These are phyloP conservation scores for Penicillium psychrosexuale DNA, from an alignment of 2,329 filamentous ascomycete species.

Conservation along the genomic window DNA sequence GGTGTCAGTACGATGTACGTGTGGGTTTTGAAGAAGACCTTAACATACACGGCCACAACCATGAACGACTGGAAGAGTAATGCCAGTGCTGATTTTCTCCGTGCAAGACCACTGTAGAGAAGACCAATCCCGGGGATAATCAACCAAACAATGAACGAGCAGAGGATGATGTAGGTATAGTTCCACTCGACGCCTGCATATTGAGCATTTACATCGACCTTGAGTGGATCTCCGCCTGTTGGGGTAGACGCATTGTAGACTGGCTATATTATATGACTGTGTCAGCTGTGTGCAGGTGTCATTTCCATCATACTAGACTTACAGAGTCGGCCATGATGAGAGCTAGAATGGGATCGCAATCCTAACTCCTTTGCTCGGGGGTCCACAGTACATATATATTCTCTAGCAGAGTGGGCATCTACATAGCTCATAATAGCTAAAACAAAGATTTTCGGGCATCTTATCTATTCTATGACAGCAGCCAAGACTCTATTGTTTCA, in stretches of 20 bases:
- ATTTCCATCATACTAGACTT: background rate
- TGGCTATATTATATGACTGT: conserved; percentile 25
- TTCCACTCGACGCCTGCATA: conserved; percentile 60
- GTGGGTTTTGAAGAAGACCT: background rate
- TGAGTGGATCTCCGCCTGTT: conserved; percentile 53
- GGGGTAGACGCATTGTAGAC: conserved; percentile 42
- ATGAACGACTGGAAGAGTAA: conserved; percentile 62
- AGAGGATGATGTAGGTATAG: conserved; percentile 58
- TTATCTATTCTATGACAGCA: conserved; percentile 1
- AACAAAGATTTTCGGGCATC: background rate
- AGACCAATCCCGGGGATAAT: conserved; percentile 67
- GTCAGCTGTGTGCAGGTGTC: background rate
- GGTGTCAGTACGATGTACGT: background rate
- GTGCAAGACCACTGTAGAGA: conserved; percentile 61
- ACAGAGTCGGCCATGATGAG: conserved; percentile 11
- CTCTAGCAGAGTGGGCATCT: background rate
- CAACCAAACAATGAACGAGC: conserved; percentile 61
- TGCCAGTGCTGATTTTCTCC: conserved; percentile 60
- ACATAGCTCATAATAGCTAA: background rate
- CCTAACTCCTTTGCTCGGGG: background rate
- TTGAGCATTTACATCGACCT: conserved; percentile 56
- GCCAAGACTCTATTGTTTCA: background rate
- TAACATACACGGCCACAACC: conserved; percentile 52
- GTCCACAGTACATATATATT: conserved; percentile 4
- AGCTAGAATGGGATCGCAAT: background rate